Evolutionary conservation across 257 asterid species (phyloP).

Genomic region (Ilex aquifolium): DNA sequence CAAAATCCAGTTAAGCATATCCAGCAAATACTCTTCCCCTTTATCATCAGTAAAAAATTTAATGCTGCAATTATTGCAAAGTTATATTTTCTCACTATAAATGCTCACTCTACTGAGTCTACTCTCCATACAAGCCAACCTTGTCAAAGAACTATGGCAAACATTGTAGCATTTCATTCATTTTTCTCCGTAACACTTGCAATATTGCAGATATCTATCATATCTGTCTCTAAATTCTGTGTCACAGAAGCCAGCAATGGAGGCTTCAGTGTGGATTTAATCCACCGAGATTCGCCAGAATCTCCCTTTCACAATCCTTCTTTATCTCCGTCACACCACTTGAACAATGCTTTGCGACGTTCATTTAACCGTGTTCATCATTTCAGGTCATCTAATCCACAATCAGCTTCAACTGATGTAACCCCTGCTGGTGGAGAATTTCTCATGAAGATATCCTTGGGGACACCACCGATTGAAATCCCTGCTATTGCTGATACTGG

Average conservation of each 20-base stretch:
- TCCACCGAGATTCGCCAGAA: constrained; percentile 11
- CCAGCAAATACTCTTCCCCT: too few species aligned
- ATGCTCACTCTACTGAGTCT: too few species aligned
- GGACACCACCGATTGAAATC: constrained; percentile 1
- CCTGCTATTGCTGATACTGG: constrained; percentile 12
- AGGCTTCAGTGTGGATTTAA: constrained; percentile 11
- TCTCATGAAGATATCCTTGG: constrained; percentile 8
- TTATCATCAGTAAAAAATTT: too few species aligned
- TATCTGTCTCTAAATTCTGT: too few species aligned
- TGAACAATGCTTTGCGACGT: constrained; percentile 2
- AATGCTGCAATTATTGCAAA: too few species aligned
- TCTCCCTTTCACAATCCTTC: constrained; percentile 10
- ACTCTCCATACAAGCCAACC: too few species aligned
- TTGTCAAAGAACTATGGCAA: too few species aligned
- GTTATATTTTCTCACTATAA: too few species aligned
- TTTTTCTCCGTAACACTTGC: too few species aligned
- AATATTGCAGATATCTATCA: too few species aligned
- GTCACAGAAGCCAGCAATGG: background rate
- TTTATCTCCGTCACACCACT: constrained; percentile 1
- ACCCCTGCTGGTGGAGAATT: constrained; percentile 9
- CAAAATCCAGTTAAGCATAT: too few species aligned
- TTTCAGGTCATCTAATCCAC: background rate
- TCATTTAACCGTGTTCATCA: constrained; percentile 4
- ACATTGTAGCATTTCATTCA: too few species aligned
- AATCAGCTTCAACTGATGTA: background rate